A percentile compares a stretch with the other conserved stretches of the same genome.
phyloP scores from a whole-genome alignment of 805 yeast species.

The Saccharomycopsis microspora region DNA sequence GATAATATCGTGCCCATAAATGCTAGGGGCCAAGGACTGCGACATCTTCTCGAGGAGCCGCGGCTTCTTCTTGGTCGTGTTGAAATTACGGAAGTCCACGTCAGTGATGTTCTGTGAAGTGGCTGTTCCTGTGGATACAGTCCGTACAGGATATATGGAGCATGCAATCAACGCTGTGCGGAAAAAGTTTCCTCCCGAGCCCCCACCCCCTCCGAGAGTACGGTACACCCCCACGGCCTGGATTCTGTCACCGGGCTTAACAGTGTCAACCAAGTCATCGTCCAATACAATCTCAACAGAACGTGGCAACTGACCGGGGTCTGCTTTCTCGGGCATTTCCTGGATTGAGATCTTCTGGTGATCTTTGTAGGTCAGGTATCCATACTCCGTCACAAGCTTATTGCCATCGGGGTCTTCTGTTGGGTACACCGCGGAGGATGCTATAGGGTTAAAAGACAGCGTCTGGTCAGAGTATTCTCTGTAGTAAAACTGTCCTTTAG shows the following conservation, averaged over 20 bases:
- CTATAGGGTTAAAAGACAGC: constrained; percentile 74
- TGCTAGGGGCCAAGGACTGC: constrained; percentile 88
- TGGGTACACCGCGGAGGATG: constrained; percentile 81
- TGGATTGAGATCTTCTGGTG: constrained; percentile 90
- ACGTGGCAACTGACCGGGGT: constrained; percentile 95
- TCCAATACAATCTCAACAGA: constrained; percentile 87
- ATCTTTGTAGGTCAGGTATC: constrained; percentile 84
- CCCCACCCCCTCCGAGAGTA: constrained; percentile 70
- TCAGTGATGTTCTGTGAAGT: constrained; percentile 61
- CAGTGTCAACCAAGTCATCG: constrained; percentile 84
- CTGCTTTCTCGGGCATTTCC: constrained; percentile 96
- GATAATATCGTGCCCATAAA: constrained; percentile 85
- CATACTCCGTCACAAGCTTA: constrained; percentile 82
- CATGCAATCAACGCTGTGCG: constrained; percentile 78
- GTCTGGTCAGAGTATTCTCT: constrained; percentile 91
- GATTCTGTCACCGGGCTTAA: constrained; percentile 93
- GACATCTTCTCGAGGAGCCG: constrained; percentile 71
- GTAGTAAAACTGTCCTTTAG: constrained; percentile 74
- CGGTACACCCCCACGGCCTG: constrained; percentile 91
- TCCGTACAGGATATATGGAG: constrained; percentile 80
- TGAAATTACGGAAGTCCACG: constrained; percentile 76
- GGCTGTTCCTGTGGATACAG: constrained; percentile 78
- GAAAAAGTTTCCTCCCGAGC: constrained; percentile 51
- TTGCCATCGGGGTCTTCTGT: constrained; percentile 89
- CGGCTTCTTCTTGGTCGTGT: constrained; percentile 56